Evolutionary conservation across 805 yeast genomes (phyloP).

Genomic region (Scheffersomyces amazonensis): DNA sequence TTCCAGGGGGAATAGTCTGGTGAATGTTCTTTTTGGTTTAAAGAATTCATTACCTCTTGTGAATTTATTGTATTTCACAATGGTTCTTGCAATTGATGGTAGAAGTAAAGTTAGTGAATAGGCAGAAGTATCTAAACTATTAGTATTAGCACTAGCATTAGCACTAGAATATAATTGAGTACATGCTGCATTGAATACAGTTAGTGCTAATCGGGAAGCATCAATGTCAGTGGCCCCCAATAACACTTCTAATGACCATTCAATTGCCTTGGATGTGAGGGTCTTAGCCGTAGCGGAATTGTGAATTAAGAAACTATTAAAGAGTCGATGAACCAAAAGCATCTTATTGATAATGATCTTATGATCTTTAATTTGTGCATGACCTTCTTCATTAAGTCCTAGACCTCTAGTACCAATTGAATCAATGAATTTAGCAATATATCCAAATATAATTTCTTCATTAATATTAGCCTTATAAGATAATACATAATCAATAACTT

Average conservation of each 20-base stretch:
- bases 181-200: conserved; percentile 52
- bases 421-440: conserved; percentile 46
- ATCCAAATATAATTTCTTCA: conserved; percentile 37
- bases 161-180: conserved; percentile 30
- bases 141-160: conserved; percentile 36
- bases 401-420: conserved; percentile 58
- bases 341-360: conserved; percentile 56
- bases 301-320: conserved; percentile 35
- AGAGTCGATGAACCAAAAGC: conserved; percentile 56
- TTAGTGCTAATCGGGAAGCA: conserved; percentile 61
- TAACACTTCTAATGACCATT: conserved; percentile 59
- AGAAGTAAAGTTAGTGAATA: conserved; percentile 50
- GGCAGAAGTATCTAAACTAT: no score
- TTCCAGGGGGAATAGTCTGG: conserved; percentile 63
- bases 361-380: conserved; percentile 43
- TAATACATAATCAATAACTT: conserved; percentile 55
- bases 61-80: conserved; percentile 51
- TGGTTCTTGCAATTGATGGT: conserved; percentile 51
- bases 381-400: conserved; percentile 38
- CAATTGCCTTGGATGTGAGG: conserved; percentile 46
- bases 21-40: conserved; percentile 61
- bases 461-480: conserved; percentile 39
- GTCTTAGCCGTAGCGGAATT: conserved; percentile 23
- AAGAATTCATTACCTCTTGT: conserved; percentile 46
- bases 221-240: conserved; percentile 52